Evolutionary conservation across 768 basidiomycete genomes (phyloP), one percentile per base, ranked within the genome.

Genomic region (Russula vinacea): DNA sequence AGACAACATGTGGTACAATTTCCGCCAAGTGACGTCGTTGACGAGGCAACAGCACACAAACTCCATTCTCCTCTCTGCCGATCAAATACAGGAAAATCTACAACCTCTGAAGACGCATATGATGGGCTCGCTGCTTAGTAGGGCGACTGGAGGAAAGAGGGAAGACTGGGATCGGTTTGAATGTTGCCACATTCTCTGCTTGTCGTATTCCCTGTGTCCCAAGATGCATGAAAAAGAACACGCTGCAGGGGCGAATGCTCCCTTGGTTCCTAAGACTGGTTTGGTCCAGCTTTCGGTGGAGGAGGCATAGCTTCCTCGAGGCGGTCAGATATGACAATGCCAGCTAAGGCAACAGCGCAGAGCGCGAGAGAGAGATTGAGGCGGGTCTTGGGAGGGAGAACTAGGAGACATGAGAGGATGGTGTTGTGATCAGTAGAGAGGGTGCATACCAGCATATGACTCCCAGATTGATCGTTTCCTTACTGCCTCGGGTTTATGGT

Each of bases 401-500:
- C 76, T 76, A 39, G n/a, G n/a, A 10, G 14, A 11, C 10, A 14
- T 62, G 2, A 52, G 62, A 19, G 69, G 56, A 62, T 60, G 19
- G n/a, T 19, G 22, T 53, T 26, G 49, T 16, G 29, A 62, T 62
- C 58, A 60, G 9, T 16, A 22, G 16, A 22, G 33, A n/a, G 32
- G 44, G 29, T 62, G 19, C 60, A 64, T 66, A 76, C 80, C 79
- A 70, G 75, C 76, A 71, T 80, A 81, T 52, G 80, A 81, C 61
- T 76, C 76, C 79, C 78, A 80, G 24, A 81, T 67, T 11, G 74
- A 66, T 14, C 75, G 60, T 45, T 68, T 67, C 56, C 67, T 61
- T 13, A 70, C 61, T 10, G 61, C 70, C 68, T 71, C 67, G 33
- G 45, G 19, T 39, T 42, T 49, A 6, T 42, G 61, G 45, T 44